Evolutionary conservation across 2,329 filamentous ascomycete genomes (phyloP), one percentile per base, ranked within the genome.

Genomic region (Teratosphaeria viscida): DNA sequence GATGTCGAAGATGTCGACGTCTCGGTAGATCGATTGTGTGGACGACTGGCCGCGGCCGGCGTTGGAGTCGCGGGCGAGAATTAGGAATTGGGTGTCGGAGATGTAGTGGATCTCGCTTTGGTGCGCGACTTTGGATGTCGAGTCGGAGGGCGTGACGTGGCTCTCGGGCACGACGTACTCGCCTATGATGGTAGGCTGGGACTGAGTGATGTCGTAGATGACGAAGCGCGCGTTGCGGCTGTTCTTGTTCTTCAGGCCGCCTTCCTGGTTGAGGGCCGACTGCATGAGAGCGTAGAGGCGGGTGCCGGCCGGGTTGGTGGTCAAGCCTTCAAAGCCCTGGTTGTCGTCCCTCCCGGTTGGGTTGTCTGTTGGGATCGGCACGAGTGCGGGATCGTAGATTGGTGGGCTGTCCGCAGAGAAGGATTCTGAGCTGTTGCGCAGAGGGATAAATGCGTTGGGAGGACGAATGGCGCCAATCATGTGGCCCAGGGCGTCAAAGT

Each of bases 321-420:
- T 86, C 55, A 90, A 72, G 0, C 84, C 86, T 72, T 90, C 87
- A 55, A 90, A 82, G n/a, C 87, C 87, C 69, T 89, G 86, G 71
- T 90, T 90, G 71, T 90, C 89, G 58, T 80, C 77, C 23, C 87
- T 81, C 12, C 87, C 87, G 0, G 80, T 80, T 1, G 78, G 76
- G 0, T 85, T 83, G 63, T 86, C 77, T 14, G 74, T 77, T 0
- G 86, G 86, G 2, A 71, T 72, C 2, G 82, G 77, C 10, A 73
- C 68, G 16, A 77, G 68, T 14, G 77, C 70, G 0, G 77, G 76
- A 57, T 83, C 71, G 67, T 87, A 88, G 55, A 81, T 75, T 3
- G 85, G 85, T 0, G 86, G 81, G 12, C 81, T 85, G 65, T 85
- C 78, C 11, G 86, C 81, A 57, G 80, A 82, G 77, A 89, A 90